Conservation (phyloP, 352 stramenopile genomes). For the Phytophthora sojae region DNA sequence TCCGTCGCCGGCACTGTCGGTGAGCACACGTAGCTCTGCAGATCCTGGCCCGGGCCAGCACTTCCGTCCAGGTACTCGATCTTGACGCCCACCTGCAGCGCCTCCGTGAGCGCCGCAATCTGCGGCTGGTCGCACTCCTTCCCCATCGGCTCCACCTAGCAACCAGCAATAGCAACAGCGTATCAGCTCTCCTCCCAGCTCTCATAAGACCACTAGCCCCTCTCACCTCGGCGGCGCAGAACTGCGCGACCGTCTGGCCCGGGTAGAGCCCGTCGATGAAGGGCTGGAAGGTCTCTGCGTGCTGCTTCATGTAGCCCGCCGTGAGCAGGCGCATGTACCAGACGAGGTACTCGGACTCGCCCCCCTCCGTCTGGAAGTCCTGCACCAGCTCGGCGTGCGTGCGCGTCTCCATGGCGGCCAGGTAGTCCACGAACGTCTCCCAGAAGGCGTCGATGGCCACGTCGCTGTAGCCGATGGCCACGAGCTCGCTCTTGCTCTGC, state of each 20-base stretch:
- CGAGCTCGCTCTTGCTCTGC: slow-evolving; percentile 71
- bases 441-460: slow-evolving; percentile 94
- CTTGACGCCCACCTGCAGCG: slow-evolving; percentile 86
- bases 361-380: slow-evolving; percentile 89
- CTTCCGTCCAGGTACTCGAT: slow-evolving; percentile 96
- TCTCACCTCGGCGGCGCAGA: slow-evolving; percentile 78
- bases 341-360: slow-evolving; percentile 88
- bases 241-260: slow-evolving; percentile 83
- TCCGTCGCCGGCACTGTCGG: slow-evolving; percentile 19
- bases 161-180: not conserved
- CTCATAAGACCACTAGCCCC: too few species aligned
- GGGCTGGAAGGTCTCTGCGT: slow-evolving; percentile 89
- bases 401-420: slow-evolving; percentile 80
- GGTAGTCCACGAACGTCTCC: slow-evolving; percentile 93
- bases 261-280: slow-evolving; percentile 90
- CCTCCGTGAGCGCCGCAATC: slow-evolving; percentile 93
- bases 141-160: slow-evolving; percentile 92
- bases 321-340: slow-evolving; percentile 91
- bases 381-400: slow-evolving; percentile 74
- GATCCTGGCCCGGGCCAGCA: slow-evolving; percentile 46
- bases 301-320: slow-evolving; percentile 86
- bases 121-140: slow-evolving; percentile 94
- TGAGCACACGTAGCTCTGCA: slow-evolving; percentile 75
- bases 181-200: not conserved
- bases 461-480: slow-evolving; percentile 91